These are phyloP conservation scores for Penicillium steckii DNA, from an alignment of 495 filamentous ascomycete genomes.

Conservation along the genomic window DNA sequence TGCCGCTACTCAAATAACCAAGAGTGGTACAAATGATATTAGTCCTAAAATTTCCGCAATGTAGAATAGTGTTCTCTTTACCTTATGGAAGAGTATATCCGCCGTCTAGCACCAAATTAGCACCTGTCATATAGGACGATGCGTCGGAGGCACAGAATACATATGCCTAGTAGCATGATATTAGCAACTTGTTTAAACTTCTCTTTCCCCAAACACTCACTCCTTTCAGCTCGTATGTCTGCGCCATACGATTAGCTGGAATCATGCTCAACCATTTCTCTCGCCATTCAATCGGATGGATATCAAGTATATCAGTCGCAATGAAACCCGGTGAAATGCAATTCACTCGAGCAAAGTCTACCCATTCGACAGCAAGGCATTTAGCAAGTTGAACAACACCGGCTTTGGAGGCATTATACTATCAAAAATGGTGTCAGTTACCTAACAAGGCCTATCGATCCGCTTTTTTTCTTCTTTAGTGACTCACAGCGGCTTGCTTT, in stretches of 20 bases:
- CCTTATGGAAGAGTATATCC: constrained; percentile 28
- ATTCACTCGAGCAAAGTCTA: constrained; percentile 42
- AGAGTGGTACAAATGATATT: too few species aligned
- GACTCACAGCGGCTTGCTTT: constrained; percentile 36
- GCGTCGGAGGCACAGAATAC: constrained; percentile 36
- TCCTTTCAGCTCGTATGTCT: constrained; percentile 33
- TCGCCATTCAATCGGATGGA: constrained; percentile 19
- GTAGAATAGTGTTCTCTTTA: not conserved
- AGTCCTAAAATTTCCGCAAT: too few species aligned
- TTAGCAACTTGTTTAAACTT: too few species aligned
- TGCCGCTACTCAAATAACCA: too few species aligned
- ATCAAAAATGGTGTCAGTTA: not conserved
- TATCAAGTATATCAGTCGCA: constrained; percentile 34
- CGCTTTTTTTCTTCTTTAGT: not conserved
- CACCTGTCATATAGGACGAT: constrained; percentile 36
- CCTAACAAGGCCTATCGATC: not conserved
- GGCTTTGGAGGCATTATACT: constrained; percentile 43
- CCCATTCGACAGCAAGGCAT: constrained; percentile 39
- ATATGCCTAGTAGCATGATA: too few species aligned
- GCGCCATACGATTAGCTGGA: constrained; percentile 31
- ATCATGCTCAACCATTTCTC: constrained; percentile 28
- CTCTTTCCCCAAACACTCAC: constrained; percentile 15
- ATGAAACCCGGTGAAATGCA: constrained; percentile 47
- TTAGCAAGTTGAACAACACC: constrained; percentile 37
- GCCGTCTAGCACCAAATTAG: constrained; percentile 35